phyloP scores from a whole-genome alignment of 23 red algal species.

The Pyropia yezoensis region DNA sequence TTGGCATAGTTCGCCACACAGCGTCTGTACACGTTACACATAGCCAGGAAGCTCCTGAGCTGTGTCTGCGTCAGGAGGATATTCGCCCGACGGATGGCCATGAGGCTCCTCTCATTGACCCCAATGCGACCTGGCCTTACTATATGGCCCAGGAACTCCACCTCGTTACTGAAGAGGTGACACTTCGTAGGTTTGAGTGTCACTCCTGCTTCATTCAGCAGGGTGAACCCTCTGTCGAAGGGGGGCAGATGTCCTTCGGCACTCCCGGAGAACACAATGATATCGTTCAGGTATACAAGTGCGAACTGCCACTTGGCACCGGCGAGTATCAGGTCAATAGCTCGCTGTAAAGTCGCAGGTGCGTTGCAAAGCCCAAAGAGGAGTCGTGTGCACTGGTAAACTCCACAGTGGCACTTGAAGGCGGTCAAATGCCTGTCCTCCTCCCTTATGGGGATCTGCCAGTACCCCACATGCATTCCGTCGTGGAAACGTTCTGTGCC shows the following conservation, averaged over 20 bases:
- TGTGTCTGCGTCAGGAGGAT: neutral
- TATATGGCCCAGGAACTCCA: constrained; percentile 12
- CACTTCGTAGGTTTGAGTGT: too few species aligned
- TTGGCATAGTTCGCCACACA: too few species aligned
- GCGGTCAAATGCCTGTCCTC: too few species aligned
- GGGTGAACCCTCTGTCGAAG: constrained; percentile 3
- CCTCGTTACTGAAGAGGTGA: constrained; percentile 1
- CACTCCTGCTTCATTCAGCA: neutral
- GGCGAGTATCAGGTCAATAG: constrained; percentile 18
- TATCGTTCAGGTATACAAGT: constrained; percentile 27
- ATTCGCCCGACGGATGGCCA: constrained; percentile 2
- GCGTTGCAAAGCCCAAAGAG: too few species aligned
- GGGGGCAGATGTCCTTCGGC: constrained; percentile 3
- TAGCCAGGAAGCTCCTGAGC: too few species aligned
- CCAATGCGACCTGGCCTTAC: neutral
- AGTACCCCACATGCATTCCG: too few species aligned
- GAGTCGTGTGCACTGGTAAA: too few species aligned
- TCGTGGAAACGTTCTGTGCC: too few species aligned
- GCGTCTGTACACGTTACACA: too few species aligned
- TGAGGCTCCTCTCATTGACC: neutral
- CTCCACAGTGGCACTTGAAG: too few species aligned
- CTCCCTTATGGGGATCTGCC: too few species aligned
- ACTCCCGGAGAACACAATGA: constrained; percentile 12
- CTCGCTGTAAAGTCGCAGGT: constrained; percentile 32
- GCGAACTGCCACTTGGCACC: constrained; percentile 1